phyloP scores from a whole-genome alignment of 345 rosid species.

The Cardamine resedifolia region DNA sequence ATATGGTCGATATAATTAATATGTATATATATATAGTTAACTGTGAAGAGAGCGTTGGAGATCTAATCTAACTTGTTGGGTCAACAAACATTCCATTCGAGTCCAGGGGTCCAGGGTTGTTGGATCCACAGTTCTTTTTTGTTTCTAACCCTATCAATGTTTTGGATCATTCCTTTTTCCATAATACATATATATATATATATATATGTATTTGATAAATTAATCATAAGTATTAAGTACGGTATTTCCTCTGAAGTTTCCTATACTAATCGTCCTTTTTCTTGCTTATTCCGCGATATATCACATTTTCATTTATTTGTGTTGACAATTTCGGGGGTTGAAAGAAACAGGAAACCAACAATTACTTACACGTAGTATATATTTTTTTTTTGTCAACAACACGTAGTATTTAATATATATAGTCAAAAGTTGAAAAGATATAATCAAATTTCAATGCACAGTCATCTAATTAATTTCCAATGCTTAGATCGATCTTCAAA shows the following conservation, averaged over 20 bases:
- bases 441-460: background rate
- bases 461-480: background rate
- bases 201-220: background rate
- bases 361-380: too few species aligned
- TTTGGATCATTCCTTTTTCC: constrained; percentile 8
- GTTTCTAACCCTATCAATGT: constrained; percentile 3
- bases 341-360: constrained; percentile 12
- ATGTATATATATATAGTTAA: background rate
- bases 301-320: background rate
- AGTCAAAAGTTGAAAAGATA: background rate
- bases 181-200: too few species aligned
- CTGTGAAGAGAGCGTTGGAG: constrained; percentile 29
- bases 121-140: constrained; percentile 20
- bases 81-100: constrained; percentile 33
- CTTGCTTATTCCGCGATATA: background rate
- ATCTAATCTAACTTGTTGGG: constrained; percentile 39
- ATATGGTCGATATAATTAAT: constrained; percentile 13
- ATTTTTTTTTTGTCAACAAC: too few species aligned
- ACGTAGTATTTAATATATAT: constrained; percentile 3
- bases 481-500: background rate
- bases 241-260: constrained; percentile 21
- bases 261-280: background rate
- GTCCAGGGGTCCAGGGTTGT: constrained; percentile 30
- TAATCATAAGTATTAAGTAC: background rate
- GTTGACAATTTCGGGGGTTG: constrained; percentile 20